Evolutionary conservation across 441 rosid genomes (phyloP).

Genomic region (Pelargonium citronellum): DNA sequence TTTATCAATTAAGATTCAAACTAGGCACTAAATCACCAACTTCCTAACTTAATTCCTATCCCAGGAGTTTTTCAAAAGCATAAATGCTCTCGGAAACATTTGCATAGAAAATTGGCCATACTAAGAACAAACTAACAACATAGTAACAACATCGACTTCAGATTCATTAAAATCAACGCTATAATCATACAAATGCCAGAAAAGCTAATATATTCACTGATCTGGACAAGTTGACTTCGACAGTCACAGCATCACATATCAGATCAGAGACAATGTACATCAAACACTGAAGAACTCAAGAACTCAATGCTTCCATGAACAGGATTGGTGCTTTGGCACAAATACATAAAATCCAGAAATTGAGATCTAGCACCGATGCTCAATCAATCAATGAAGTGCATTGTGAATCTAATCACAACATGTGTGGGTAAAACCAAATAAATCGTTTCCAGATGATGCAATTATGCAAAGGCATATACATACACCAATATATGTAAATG

Average conservation of each 20-base stretch:
- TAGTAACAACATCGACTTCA: neutral
- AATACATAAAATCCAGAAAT: neutral
- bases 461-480: no score
- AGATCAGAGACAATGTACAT: no score
- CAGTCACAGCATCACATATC: no score
- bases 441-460: neutral
- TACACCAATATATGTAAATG: neutral
- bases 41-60: neutral
- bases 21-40: neutral
- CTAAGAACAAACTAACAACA: no score
- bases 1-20: neutral
- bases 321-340: neutral
- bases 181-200: neutral
- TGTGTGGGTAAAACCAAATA: neutral
- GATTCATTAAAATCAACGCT: neutral
- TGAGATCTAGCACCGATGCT: neutral
- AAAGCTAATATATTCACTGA: no score
- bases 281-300: no score
- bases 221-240: no score
- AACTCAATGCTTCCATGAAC: no score
- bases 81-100: neutral
- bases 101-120: neutral
- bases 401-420: neutral
- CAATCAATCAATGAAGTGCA: neutral
- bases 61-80: no score